phyloP scores from a whole-genome alignment of 2,329 filamentous ascomycete species.

The Epichloe glyceriae region DNA sequence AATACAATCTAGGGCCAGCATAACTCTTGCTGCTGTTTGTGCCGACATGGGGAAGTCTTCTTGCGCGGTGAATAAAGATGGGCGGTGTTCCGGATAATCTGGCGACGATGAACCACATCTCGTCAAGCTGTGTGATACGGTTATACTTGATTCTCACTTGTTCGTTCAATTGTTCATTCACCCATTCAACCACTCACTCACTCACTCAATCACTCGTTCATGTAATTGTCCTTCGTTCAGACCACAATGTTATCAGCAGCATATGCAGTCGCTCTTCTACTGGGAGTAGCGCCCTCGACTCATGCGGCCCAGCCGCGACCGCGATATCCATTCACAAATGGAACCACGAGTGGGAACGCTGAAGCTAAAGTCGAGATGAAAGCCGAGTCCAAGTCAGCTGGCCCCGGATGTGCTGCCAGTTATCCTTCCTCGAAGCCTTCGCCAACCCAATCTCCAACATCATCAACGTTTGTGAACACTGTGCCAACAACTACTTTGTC shows the following conservation, averaged over 20 bases:
- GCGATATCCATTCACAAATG: background rate
- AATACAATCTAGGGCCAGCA: too few species aligned
- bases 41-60: too few species aligned
- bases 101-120: too few species aligned
- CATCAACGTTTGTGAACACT: conserved; percentile 2
- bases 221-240: background rate
- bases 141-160: background rate
- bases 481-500: conserved; percentile 1
- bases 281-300: conserved; percentile 1
- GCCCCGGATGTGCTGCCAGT: background rate
- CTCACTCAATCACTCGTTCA: background rate
- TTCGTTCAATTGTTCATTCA: background rate
- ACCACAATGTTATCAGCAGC: background rate
- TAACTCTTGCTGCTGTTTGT: too few species aligned
- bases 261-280: background rate
- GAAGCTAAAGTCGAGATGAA: background rate
- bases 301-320: background rate
- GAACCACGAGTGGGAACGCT: background rate
- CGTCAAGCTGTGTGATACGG: too few species aligned
- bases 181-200: background rate
- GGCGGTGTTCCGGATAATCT: too few species aligned
- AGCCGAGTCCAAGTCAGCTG: background rate
- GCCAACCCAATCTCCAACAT: background rate
- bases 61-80: too few species aligned
- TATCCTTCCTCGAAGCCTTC: background rate